Evolutionary conservation across 257 asterid species (phyloP), one percentile per base, ranked within the genome.

Genomic region (Thymus quinquecostatus): DNA sequence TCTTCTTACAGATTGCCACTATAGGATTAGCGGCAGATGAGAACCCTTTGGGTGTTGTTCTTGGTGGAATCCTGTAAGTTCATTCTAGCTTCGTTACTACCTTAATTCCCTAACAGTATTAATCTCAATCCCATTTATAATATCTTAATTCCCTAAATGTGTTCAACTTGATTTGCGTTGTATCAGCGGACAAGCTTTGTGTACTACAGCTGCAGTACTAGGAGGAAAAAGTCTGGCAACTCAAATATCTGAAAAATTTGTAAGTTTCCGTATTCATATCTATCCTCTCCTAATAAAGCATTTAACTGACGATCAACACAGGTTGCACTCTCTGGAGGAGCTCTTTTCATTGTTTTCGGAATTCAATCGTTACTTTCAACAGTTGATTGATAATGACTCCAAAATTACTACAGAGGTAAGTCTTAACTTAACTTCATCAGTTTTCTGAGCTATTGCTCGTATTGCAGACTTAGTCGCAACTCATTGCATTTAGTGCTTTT

Each of bases 11-110:
- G 97, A 85, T 95, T 70, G 98, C 99, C 55, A 95, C 99, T 73
- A 92, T 95, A 78, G 98, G 99, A 81, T 87, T 95, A 88, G 99
- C 97, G 81, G 98, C 99, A 3, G 99, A 95, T 81, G 99, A 92
- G 92, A 95, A 92, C 82, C 99, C 98, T 48, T 60, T 87, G n/a
- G 99, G 99, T 57, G 99, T 92, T 77, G 99, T 95, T 76, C 96
- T 95, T 59, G 99, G 99, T 67, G 99, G 98, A 78, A 90, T 95
- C 72, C 77, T 95, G 99, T 92, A 88, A 87, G 95, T 79, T 62
- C 5, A 13, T 41, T 40, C 69, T 27, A 28, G 44, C 78, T 65
- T 36, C 61, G 60, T 57, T 13, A n/a, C n/a, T 45, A 69, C 58
- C 38, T 51, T 13, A 57, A 66, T 43, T 36, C 27, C 68, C 48